Percentiles rank a stretch among this genome's conserved stretches.
Evolutionary conservation across 352 stramenopile species (phyloP).

Genomic region (Pythium volutum): DNA sequence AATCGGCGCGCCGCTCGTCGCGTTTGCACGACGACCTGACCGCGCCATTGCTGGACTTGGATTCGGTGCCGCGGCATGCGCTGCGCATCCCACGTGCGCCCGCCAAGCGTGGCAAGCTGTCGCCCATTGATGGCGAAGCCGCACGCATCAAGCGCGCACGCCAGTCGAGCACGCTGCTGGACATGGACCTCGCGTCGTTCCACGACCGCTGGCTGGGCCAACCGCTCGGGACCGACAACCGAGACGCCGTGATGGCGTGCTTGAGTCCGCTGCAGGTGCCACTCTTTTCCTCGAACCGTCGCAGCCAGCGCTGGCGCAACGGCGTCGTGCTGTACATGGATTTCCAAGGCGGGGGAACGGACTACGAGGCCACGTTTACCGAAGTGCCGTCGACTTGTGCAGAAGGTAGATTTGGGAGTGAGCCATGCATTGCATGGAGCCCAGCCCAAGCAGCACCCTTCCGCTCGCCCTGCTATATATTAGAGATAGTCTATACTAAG

Average conservation of each 20-base stretch:
- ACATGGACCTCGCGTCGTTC: constrained; percentile 39
- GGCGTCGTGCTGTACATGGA: constrained; percentile 49
- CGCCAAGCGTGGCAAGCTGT: neutral
- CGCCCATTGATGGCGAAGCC: neutral
- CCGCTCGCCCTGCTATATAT: no score
- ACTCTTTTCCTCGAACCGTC: constrained; percentile 29
- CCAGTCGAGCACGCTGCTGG: constrained; percentile 21
- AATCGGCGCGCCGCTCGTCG: constrained; percentile 8
- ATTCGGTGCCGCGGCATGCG: no score
- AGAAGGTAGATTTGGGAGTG: no score
- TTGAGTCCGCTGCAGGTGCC: constrained; percentile 32
- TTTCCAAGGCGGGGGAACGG: constrained; percentile 37
- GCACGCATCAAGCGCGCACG: constrained; percentile 1
- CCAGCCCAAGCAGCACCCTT: no score
- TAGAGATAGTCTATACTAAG: no score
- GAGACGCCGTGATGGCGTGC: constrained; percentile 42
- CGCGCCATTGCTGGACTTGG: no score
- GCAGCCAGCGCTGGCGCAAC: constrained; percentile 51
- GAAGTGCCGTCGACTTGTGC: constrained; percentile 16
- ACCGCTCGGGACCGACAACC: constrained; percentile 45
- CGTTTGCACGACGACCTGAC: no score
- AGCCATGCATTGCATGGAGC: no score
- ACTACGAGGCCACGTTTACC: constrained; percentile 50
- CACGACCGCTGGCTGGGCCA: constrained; percentile 46
- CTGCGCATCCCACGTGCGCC: no score